phyloP scores from a whole-genome alignment of 225 moss, liverwort and hornwort species.

The Ulota crispa region DNA sequence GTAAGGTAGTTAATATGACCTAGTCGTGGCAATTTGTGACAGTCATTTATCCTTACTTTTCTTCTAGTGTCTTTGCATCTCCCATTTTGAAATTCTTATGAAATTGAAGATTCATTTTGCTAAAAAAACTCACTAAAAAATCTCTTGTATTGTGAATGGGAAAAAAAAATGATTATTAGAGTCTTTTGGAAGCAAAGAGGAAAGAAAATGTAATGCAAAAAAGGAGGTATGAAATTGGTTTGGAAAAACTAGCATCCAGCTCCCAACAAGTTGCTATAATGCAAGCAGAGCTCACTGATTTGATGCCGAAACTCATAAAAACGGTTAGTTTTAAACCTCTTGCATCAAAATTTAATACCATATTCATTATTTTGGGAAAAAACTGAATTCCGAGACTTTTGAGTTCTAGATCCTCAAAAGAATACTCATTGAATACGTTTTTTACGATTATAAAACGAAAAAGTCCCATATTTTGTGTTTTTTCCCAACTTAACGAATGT shows the following conservation, averaged over 20 bases:
- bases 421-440: too few species aligned
- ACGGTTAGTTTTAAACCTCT: conserved; percentile 29
- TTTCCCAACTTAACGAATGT: too few species aligned
- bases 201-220: conserved; percentile 71
- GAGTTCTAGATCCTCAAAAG: too few species aligned
- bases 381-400: not conserved
- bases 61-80: too few species aligned
- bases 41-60: too few species aligned
- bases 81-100: accelerated
- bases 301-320: conserved; percentile 87
- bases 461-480: too few species aligned
- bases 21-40: too few species aligned
- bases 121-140: not conserved
- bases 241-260: conserved; percentile 86
- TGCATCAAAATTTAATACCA: not conserved
- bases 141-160: not conserved
- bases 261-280: conserved; percentile 81
- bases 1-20: too few species aligned
- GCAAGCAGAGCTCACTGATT: conserved; percentile 77
- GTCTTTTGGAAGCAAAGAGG: conserved; percentile 54
- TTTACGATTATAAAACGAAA: too few species aligned
- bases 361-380: too few species aligned
- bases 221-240: conserved; percentile 75
- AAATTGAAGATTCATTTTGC: not conserved
- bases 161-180: conserved; percentile 31